Conservation (phyloP, 305 asterid species). For the Fraxinus baroniana region DNA sequence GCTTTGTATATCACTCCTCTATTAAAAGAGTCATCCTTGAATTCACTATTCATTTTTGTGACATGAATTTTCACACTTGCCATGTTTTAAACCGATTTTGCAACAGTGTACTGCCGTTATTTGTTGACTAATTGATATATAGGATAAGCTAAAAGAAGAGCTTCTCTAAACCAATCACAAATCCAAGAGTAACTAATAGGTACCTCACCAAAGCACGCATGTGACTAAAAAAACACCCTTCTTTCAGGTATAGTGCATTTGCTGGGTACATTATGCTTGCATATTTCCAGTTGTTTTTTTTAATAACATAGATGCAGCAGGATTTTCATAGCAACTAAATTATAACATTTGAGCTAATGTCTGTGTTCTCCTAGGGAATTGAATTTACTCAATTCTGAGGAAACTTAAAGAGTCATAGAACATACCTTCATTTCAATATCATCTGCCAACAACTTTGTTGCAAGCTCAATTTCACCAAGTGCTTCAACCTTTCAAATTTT, state of each 20-base stretch:
- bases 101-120: too few species aligned
- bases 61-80: too few species aligned
- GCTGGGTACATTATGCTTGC: not conserved
- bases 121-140: too few species aligned
- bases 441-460: constrained; percentile 75
- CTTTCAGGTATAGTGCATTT: not conserved
- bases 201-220: not conserved
- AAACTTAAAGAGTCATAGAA: not conserved
- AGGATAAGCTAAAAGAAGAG: not conserved
- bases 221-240: not conserved
- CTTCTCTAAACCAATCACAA: not conserved
- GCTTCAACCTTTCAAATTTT: constrained; percentile 76
- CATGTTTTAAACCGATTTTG: too few species aligned
- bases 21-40: too few species aligned
- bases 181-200: not conserved
- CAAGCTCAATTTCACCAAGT: constrained; percentile 91
- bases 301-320: not conserved
- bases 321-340: not conserved
- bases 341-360: constrained; percentile 2
- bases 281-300: not conserved
- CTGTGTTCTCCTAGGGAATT: not conserved
- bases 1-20: too few species aligned
- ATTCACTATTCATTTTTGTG: too few species aligned
- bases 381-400: constrained; percentile 14
- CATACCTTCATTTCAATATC: constrained; percentile 58